Evolutionary conservation across 179 eudicot species (phyloP).

Genomic region (Actinidia arguta): DNA sequence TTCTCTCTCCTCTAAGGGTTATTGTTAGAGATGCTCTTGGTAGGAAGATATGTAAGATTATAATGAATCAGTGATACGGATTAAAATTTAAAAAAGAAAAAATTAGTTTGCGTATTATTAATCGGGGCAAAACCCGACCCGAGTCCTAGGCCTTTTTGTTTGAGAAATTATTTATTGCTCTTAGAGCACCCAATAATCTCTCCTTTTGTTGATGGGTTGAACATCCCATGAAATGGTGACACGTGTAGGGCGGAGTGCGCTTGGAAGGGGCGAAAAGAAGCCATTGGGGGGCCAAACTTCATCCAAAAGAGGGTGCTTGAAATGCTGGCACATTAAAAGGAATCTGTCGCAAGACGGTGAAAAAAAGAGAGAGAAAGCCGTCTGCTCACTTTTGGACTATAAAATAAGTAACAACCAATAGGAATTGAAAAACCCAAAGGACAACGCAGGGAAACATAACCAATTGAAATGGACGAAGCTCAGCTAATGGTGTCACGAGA

Average conservation of each 20-base stretch:
- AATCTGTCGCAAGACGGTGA: background rate
- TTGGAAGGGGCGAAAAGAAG: background rate
- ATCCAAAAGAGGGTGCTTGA: background rate
- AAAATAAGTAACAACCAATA: constrained; percentile 3
- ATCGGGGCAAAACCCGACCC: too few relatives aligned
- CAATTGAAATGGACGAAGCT: too few relatives aligned
- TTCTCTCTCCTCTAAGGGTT: too few relatives aligned
- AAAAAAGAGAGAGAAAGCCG: background rate
- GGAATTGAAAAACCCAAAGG: background rate
- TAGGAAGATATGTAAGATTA: too few relatives aligned
- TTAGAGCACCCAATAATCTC: too few relatives aligned
- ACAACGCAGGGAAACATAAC: background rate
- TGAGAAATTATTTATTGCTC: too few relatives aligned
- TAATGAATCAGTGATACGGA: too few relatives aligned
- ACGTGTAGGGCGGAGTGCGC: background rate
- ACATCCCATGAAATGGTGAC: background rate
- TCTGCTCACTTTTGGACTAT: background rate
- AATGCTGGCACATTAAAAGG: background rate
- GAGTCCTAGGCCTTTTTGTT: too few relatives aligned
- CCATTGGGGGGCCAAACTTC: background rate
- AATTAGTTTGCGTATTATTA: too few relatives aligned
- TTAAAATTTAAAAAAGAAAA: too few relatives aligned
- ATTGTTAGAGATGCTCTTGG: too few relatives aligned
- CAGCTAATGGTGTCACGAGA: background rate
- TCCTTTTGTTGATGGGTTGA: background rate